phyloP scores from a whole-genome alignment of 2,329 filamentous ascomycete species.

The Leptographium galeiforme region DNA sequence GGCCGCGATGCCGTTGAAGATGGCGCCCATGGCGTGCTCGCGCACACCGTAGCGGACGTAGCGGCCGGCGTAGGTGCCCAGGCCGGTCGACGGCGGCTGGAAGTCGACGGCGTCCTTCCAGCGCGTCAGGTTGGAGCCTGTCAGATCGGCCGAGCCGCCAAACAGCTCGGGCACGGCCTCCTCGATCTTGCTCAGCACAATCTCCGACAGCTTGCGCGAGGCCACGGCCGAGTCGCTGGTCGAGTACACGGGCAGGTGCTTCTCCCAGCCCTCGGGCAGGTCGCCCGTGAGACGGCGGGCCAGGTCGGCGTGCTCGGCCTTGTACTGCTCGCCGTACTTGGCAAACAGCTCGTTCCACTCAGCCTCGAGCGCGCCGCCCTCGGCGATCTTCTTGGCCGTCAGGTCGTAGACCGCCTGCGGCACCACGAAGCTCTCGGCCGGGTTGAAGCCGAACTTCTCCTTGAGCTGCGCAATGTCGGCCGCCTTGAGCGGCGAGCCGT shows the following conservation, averaged over 20 bases:
- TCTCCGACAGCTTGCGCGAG: slow-evolving; percentile 93
- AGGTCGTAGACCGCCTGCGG: slow-evolving; percentile 88
- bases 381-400: slow-evolving; percentile 71
- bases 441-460: slow-evolving; percentile 90
- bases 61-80: slow-evolving; percentile 75
- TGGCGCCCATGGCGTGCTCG: slow-evolving; percentile 83
- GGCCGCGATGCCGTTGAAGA: slow-evolving; percentile 88
- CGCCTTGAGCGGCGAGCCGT: slow-evolving; percentile 89
- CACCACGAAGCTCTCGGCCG: slow-evolving; percentile 82
- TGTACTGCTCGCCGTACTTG: slow-evolving; percentile 71
- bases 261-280: slow-evolving; percentile 94
- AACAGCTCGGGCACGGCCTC: slow-evolving; percentile 74
- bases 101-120: slow-evolving; percentile 98
- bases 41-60: slow-evolving; percentile 89
- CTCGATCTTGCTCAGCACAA: slow-evolving; percentile 80
- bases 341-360: slow-evolving; percentile 92
- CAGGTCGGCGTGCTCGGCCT: slow-evolving; percentile 68
- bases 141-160: slow-evolving; percentile 94
- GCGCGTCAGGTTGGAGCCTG: slow-evolving; percentile 94
- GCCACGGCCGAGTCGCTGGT: slow-evolving; percentile 72
- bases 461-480: slow-evolving; percentile 93
- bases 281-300: slow-evolving; percentile 65
- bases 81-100: slow-evolving; percentile 74
- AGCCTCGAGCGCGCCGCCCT: slow-evolving; percentile 78
- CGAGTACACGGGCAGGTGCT: slow-evolving; percentile 81